Evolutionary conservation across 495 filamentous ascomycete genomes (phyloP), one percentile per base, ranked within the genome.

Genomic region (Halenospora varia): DNA sequence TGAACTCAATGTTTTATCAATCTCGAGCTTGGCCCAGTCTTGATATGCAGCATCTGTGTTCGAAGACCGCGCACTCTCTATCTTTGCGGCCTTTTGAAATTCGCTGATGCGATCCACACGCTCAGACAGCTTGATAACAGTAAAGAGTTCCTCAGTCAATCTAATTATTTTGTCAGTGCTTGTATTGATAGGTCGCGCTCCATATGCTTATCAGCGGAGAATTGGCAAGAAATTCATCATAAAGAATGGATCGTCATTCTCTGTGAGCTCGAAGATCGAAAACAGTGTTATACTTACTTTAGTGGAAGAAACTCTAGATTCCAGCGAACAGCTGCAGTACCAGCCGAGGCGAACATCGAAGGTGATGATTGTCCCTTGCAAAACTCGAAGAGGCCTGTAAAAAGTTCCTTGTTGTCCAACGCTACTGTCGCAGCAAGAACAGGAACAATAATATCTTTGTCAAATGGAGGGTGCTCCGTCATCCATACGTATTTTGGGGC

Each of bases 261-360:
- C 13, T 35, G 6, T 4, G 29, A 13, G 29, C 4, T 6, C 29
- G 13, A 35, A 13, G 13, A 35, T 35, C 20, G 10, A 24, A 24
- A n/a, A 23, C 47, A 23, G 18, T 8, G 20, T 24, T 4, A 25
- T 45, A 59, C 56, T 53, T 53, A 59, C 56, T 6, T 59, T 23
- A 51, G 42, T 1, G 54, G 22, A 11, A 60, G 25, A 23, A 24
- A 45, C 10, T 45, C 11, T 17, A 50, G 26, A 40, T 44, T 17
- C 15, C 24, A 54, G 3, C 51, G 40, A 3, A 54, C 18, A 18
- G 49, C 25, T 25, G 50, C 57, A 1, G 13, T 29, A 10, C 50
- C 57, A 9, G 49, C n/a, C 9, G 18, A 46, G 22, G 18, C 20
- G 15, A 49, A 56, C 17, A 29, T 29, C 1, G 44, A 22, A 23